These are phyloP conservation scores for Penicillium sp. DNA, from an alignment of 2,329 filamentous ascomycete genomes.

Conservation along the genomic window DNA sequence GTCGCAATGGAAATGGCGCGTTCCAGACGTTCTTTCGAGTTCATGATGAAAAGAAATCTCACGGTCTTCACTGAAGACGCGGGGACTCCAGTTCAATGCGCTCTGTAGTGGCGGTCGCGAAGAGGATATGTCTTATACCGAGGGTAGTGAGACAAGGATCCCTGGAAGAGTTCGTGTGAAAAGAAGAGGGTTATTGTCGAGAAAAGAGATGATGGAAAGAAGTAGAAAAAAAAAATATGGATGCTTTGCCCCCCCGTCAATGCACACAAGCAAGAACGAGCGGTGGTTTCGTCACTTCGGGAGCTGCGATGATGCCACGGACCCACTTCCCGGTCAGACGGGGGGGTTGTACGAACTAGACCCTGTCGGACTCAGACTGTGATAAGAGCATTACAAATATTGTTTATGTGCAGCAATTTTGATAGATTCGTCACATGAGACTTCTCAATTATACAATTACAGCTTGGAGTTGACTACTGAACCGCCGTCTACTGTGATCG, in stretches of 20 bases:
- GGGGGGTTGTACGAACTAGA: too few species aligned
- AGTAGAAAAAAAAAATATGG: too few species aligned
- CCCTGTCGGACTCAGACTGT: too few species aligned
- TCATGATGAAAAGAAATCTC: slow-evolving; percentile 29
- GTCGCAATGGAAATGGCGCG: slow-evolving; percentile 32
- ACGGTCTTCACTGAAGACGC: background rate
- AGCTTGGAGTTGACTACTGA: slow-evolving; percentile 38
- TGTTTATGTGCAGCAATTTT: background rate
- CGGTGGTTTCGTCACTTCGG: slow-evolving; percentile 9
- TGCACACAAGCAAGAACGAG: background rate
- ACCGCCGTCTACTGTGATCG: slow-evolving; percentile 61
- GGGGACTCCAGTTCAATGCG: background rate
- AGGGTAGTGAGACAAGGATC: background rate
- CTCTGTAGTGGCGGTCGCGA: background rate
- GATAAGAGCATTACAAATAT: background rate
- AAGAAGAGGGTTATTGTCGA: background rate
- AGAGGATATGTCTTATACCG: background rate
- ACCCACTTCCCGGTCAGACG: background rate
- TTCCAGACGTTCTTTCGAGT: slow-evolving; percentile 31
- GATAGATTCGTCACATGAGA: background rate
- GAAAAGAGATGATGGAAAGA: background rate
- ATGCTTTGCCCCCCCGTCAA: background rate
- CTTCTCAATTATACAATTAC: slow-evolving; percentile 27
- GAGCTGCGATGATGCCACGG: slow-evolving; percentile 7
- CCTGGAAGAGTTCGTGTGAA: background rate